Percentiles rank a stretch among this genome's conserved stretches.
Evolutionary conservation across 345 rosid genomes (phyloP).

Genomic region (Rubroshorea leprosula): DNA sequence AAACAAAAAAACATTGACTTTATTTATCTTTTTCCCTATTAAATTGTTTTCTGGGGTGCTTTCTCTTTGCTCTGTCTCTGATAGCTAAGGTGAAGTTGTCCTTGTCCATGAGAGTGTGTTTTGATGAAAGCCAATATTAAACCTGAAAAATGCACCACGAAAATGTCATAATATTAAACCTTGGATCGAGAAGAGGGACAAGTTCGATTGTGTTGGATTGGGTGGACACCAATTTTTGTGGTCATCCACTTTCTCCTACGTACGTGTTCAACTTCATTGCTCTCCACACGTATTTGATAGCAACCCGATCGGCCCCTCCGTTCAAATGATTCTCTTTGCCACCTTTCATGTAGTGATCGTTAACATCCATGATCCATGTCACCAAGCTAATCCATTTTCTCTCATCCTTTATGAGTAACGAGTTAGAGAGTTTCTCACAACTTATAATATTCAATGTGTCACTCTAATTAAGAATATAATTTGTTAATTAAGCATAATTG

Average conservation of each 20-base stretch:
- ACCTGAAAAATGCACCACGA: slow-evolving; percentile 23
- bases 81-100: slow-evolving; percentile 11
- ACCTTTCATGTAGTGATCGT: background rate
- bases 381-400: slow-evolving; percentile 23
- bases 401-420: background rate
- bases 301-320: background rate
- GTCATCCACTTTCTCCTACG: slow-evolving; percentile 7
- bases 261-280: slow-evolving; percentile 18
- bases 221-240: slow-evolving; percentile 9
- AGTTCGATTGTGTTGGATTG: slow-evolving; percentile 17
- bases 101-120: slow-evolving; percentile 16
- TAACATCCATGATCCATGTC: slow-evolving; percentile 25
- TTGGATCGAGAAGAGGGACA: slow-evolving; percentile 1
- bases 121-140: slow-evolving; percentile 8
- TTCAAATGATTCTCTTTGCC: background rate
- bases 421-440: no score
- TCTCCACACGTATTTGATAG: slow-evolving; percentile 20
- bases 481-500: no score
- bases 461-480: no score
- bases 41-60: background rate
- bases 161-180: background rate
- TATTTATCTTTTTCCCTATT: background rate
- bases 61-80: background rate
- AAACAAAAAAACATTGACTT: no score
- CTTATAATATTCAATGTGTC: no score